Evolutionary conservation across 2,329 filamentous ascomycete species (phyloP).

Genomic region (Aspergillus ochraceoroseus): DNA sequence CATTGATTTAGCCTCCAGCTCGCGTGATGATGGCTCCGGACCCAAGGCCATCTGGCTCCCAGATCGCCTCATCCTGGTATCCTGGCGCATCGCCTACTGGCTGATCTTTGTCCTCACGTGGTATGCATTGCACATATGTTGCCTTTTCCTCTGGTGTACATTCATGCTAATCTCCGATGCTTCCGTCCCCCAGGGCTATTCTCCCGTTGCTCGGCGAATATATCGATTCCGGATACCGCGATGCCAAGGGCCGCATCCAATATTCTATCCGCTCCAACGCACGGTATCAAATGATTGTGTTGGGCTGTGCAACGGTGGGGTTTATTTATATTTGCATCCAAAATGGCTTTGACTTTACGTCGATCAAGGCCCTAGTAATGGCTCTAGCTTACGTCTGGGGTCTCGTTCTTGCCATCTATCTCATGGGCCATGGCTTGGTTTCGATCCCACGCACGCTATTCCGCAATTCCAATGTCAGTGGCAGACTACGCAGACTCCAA

Average conservation of each 20-base stretch:
- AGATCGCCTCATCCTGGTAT: conserved; percentile 69
- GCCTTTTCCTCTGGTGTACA: conserved; percentile 3
- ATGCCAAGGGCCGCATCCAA: conserved; percentile 70
- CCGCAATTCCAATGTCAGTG: conserved; percentile 70
- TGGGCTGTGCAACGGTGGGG: conserved; percentile 65
- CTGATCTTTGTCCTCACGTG: conserved; percentile 92
- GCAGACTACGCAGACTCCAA: conserved; percentile 69
- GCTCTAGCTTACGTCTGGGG: conserved; percentile 93
- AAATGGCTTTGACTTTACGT: conserved; percentile 66
- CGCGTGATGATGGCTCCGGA: conserved; percentile 65
- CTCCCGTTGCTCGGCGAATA: conserved; percentile 92
- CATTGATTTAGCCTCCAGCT: conserved; percentile 87
- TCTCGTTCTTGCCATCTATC: conserved; percentile 82
- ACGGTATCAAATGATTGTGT: conserved; percentile 76
- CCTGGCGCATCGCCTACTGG: conserved; percentile 96
- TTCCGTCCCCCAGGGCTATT: conserved; percentile 62
- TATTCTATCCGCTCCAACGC: conserved; percentile 86
- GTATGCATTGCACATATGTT: conserved; percentile 46
- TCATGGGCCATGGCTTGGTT: conserved; percentile 96
- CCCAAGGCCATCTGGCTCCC: conserved; percentile 83
- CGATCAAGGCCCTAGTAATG: conserved; percentile 82
- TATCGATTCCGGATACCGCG: conserved; percentile 86
- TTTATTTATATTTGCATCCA: conserved; percentile 78
- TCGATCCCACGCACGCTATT: conserved; percentile 79
- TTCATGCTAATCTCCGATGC: conserved; percentile 11